Evolutionary conservation across 129 eudicot genomes (phyloP), one percentile per base, ranked within the genome.

Genomic region (Silybum marianum): DNA sequence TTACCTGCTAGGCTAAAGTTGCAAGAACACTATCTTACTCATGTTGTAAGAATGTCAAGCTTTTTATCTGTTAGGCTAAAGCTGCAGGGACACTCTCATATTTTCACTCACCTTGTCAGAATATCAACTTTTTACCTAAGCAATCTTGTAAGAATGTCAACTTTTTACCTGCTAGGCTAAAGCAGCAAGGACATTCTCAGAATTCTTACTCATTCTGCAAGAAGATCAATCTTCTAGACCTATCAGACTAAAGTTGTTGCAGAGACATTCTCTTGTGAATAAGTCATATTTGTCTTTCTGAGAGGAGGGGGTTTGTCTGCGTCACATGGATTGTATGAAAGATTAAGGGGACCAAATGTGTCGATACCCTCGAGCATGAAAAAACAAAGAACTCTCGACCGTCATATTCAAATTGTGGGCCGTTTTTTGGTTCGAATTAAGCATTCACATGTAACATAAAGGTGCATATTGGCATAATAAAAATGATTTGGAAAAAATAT

Each of bases 401-500:
- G 66, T 58, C 30, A 10, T 65, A 10, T 40, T 40, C 3, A 72
- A 39, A 46, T 0, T 34, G 32, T 76, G 79, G 71, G 21, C 36
- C 19, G 13, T 76, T 21, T 46, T 9, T 46, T 9, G 21, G 22
- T 25, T 69, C 44, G 14, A 44, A 78, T 67, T 30, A 18, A 42
- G 44, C 75, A 51, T 67, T 78, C 36, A 77, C 42, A 38, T 36
- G 40, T 42, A 39, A 78, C 69, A 69, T 78, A 78, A 78, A 78
- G 51, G 66, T 69, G 30, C 44, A 28, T n/a, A 78, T 58, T 26
- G 42, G 48, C 79, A 54, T 30, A n/a, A 16, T 24, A 39, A 67
- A 13, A 66, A 39, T 16, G 44, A 16, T 78, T 40, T 67, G 26
- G 44, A 5, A 18, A 67, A 38, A 66, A 58, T 58, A 58, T 58